Evolutionary conservation across 257 asterid genomes (phyloP), one percentile per base, ranked within the genome.

Genomic region (Solanum okadae): DNA sequence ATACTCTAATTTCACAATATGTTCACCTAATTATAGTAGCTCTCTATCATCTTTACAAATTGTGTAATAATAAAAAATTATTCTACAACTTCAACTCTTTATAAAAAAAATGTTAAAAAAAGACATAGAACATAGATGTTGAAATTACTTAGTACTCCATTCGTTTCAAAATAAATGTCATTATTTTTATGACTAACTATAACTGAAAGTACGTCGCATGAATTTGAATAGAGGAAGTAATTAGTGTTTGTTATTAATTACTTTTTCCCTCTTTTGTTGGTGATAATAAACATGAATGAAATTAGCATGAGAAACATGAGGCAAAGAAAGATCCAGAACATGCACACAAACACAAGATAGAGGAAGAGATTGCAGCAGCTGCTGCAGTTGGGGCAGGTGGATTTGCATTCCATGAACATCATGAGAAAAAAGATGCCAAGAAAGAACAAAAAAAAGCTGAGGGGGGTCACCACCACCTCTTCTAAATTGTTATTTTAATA

Each of bases 261-360:
- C 20, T 3, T 78, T 79, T 78, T 12, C 1, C 83, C 2, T 42
- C 10, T 25, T 42, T 44, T 78, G 8, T 78, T 15, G 63, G 15
- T 78, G 84, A 42, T n/a, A 13, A 77, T 13, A 68, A 68, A 68
- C 35, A 40, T 13, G 5, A 10, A n/a, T 2, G 1, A 56, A 56
- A n/a, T 25, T 86, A 95, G 98, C 94, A 93, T 61, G 98, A 95
- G 94, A 96, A 93, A 92, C 95, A 93, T 25, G 91, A 96, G 92
- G 88, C 92, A 18, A 95, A 94, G 92, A 94, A 95, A 90, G 98
- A 94, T 56, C 92, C 94, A 4, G 98, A 95, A 90, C 91, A 96
- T 90, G 86, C 89, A 59, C 94, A 94, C 88, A 86, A 88, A 84
- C 98, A 96, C 92, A 92, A 92, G 86, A 88, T 90, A 84, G 94